These are phyloP conservation scores for Russula sp. DNA, from an alignment of 768 basidiomycete species.

Conservation along the genomic window DNA sequence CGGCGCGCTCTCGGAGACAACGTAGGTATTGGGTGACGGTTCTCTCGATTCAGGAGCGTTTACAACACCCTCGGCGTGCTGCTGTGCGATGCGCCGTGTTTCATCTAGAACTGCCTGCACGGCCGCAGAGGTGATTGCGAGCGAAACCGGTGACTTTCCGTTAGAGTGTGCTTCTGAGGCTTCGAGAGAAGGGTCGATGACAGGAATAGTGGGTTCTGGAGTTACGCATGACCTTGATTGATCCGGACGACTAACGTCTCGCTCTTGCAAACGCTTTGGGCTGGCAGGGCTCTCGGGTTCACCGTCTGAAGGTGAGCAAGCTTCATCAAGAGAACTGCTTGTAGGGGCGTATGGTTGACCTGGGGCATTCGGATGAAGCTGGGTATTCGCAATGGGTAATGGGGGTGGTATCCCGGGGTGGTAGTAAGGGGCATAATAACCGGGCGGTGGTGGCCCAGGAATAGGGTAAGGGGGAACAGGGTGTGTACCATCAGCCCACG, in stretches of 20 bases:
- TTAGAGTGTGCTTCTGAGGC: slow-evolving; percentile 22
- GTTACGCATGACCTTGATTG: background rate
- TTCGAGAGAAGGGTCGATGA: slow-evolving; percentile 38
- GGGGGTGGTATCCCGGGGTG: slow-evolving; percentile 26
- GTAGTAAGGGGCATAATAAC: slow-evolving; percentile 21
- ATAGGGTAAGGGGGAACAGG: slow-evolving; percentile 18
- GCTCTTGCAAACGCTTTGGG: slow-evolving; percentile 14
- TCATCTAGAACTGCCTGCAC: slow-evolving; percentile 35
- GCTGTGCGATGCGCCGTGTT: slow-evolving; percentile 30
- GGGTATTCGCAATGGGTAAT: slow-evolving; percentile 23
- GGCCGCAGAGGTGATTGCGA: slow-evolving; percentile 26
- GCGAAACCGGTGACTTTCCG: slow-evolving; percentile 21
- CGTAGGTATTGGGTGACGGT: slow-evolving; percentile 2
- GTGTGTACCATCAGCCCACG: slow-evolving; percentile 35
- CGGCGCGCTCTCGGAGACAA: background rate
- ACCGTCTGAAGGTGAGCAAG: slow-evolving; percentile 7
- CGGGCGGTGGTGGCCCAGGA: slow-evolving; percentile 17
- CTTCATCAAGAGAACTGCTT: slow-evolving; percentile 5
- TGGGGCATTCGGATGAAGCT: slow-evolving; percentile 4
- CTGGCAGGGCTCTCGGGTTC: slow-evolving; percentile 4
- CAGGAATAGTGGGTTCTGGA: slow-evolving; percentile 23
- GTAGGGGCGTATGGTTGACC: slow-evolving; percentile 3
- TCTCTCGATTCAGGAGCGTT: slow-evolving; percentile 1
- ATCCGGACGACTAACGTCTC: slow-evolving; percentile 3
- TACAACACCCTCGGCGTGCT: background rate